Conservation (phyloP, 1,284 basidiomycete genomes). For the Rhodotorula sp. region DNA sequence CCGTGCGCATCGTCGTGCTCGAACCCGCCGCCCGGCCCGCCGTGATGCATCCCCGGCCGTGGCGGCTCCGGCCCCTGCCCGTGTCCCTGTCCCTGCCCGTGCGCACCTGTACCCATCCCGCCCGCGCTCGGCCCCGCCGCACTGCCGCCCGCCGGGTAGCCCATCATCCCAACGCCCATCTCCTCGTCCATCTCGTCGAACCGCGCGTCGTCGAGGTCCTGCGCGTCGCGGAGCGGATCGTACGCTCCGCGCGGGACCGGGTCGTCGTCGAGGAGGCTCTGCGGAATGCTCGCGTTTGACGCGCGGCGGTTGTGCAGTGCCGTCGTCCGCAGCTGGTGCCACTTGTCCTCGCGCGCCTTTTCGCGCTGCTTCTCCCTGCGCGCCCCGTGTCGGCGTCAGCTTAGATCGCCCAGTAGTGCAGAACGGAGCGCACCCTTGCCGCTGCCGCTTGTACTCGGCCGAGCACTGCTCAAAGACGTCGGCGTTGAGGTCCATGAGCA, state of each 20-base stretch:
- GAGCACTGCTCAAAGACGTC: constrained; percentile 85
- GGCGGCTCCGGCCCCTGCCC: neutral
- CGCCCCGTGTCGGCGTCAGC: neutral
- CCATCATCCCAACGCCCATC: constrained; percentile 21
- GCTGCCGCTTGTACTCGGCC: constrained; percentile 88
- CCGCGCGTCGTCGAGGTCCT: constrained; percentile 32
- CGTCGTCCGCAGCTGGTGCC: constrained; percentile 41
- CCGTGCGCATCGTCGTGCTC: constrained; percentile 24
- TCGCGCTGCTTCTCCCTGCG: constrained; percentile 43
- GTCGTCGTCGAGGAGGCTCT: constrained; percentile 34
- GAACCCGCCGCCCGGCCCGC: neutral
- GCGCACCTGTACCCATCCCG: neutral
- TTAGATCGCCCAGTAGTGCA: neutral
- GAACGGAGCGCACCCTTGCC: constrained; percentile 66
- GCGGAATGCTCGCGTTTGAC: constrained; percentile 16
- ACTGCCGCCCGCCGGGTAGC: neutral
- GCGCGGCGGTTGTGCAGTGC: constrained; percentile 41
- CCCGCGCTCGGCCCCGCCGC: neutral
- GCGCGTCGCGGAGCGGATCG: constrained; percentile 35
- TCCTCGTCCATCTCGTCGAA: constrained; percentile 42
- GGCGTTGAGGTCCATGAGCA: constrained; percentile 99
- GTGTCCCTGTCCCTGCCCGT: neutral
- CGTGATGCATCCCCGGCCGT: neutral
- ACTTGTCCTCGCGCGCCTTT: constrained; percentile 41
- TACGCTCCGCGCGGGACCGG: constrained; percentile 36